Conservation (phyloP, 371 early-diverging fungal species). For the Dentiscutata heterogama region DNA sequence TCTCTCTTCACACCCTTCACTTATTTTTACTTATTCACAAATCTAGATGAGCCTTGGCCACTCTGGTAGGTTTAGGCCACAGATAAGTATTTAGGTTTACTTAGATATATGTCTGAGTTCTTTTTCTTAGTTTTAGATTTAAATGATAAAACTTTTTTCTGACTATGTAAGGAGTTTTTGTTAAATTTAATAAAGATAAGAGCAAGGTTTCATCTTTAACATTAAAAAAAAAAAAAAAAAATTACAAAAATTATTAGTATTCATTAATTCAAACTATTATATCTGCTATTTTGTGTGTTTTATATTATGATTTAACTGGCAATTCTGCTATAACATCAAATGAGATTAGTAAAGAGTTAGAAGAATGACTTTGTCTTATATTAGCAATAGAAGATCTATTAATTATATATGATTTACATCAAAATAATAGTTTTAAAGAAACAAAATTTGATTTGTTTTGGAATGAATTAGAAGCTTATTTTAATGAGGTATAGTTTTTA, state of each 20-base stretch:
- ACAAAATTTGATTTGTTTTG: constrained; percentile 11
- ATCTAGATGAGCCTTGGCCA: no score
- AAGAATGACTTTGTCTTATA: background rate
- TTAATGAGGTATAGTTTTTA: background rate
- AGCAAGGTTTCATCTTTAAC: no score
- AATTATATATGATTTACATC: background rate
- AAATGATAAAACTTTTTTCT: no score
- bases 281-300: background rate
- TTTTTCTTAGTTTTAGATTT: no score
- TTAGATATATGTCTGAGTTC: no score
- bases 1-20: no score
- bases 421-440: background rate
- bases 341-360: background rate
- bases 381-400: background rate
- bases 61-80: no score
- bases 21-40: no score
- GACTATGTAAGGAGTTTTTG: no score
- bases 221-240: no score
- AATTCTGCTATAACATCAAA: background rate
- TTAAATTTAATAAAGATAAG: no score
- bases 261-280: background rate
- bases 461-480: constrained; percentile 4
- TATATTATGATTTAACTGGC: background rate
- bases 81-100: no score
- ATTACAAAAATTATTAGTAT: background rate